phyloP scores from a whole-genome alignment of 75 land plant genomes.

The Pinus tabuliformis region DNA sequence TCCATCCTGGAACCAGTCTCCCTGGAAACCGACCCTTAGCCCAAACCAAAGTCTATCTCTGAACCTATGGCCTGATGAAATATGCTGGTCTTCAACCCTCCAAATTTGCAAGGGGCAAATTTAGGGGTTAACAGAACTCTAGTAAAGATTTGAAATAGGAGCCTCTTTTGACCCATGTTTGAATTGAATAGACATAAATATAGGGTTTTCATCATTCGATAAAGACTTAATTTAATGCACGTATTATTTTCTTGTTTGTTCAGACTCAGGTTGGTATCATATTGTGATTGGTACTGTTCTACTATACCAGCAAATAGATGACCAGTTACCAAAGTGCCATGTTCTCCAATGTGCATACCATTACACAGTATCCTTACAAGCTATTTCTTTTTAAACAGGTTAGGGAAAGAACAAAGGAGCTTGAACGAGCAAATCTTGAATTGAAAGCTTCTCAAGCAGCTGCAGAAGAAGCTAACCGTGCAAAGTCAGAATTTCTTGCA shows the following conservation, averaged over 20 bases:
- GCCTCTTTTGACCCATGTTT: not conserved
- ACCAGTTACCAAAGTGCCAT: not conserved
- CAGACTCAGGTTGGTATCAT: slow-evolving; percentile 4
- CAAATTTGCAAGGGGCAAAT: too few relatives aligned
- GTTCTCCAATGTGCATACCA: not conserved
- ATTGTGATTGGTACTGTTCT: not conserved
- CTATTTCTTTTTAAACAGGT: slow-evolving; percentile 16
- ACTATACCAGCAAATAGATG: not conserved
- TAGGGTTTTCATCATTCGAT: not conserved
- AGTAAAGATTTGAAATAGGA: not conserved
- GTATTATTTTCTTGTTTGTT: slow-evolving; percentile 3
- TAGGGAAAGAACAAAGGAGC: slow-evolving; percentile 31
- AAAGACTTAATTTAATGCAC: not conserved
- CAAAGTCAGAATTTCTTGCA: slow-evolving; percentile 46
- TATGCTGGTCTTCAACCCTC: too few relatives aligned
- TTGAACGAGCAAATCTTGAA: slow-evolving; percentile 34
- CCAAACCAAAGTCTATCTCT: too few relatives aligned
- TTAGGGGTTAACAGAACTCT: too few relatives aligned
- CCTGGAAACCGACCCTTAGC: too few relatives aligned
- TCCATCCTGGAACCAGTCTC: too few relatives aligned
- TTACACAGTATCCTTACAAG: not conserved
- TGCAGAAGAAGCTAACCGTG: slow-evolving; percentile 49
- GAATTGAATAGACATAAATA: not conserved
- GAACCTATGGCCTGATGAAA: too few relatives aligned
- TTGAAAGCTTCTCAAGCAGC: slow-evolving; percentile 43